phyloP scores from a whole-genome alignment of 352 stramenopile genomes.

The Globisporangium canariense region DNA sequence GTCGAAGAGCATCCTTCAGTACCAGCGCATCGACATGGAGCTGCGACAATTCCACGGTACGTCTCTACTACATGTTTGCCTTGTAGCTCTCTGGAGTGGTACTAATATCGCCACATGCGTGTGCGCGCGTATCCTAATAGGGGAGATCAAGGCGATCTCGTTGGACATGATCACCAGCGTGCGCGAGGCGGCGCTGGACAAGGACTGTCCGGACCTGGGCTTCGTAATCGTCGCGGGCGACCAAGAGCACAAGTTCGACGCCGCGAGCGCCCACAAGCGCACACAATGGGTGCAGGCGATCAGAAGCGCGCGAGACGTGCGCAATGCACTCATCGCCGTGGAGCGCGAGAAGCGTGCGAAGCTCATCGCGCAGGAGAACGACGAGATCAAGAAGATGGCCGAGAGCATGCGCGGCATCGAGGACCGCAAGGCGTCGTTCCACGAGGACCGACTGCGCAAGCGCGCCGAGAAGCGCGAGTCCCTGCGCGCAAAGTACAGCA shows the following conservation, averaged over 20 bases:
- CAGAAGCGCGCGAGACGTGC: slow-evolving; percentile 40
- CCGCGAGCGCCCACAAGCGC: slow-evolving; percentile 35
- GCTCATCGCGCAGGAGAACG: slow-evolving; percentile 54
- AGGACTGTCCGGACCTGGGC: slow-evolving; percentile 50
- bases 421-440: slow-evolving; percentile 60
- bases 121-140: not conserved
- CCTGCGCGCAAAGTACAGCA: slow-evolving; percentile 69
- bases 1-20: slow-evolving; percentile 66
- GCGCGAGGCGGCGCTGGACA: slow-evolving; percentile 36
- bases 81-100: not conserved
- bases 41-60: slow-evolving; percentile 40
- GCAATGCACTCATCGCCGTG: slow-evolving; percentile 33
- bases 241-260: slow-evolving; percentile 62
- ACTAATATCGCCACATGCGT: not conserved
- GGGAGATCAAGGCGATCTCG: slow-evolving; percentile 59
- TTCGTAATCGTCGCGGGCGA: slow-evolving; percentile 46
- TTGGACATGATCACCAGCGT: slow-evolving; percentile 61
- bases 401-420: slow-evolving; percentile 50
- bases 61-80: not conserved
- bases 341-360: slow-evolving; percentile 57
- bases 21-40: slow-evolving; percentile 60
- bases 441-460: slow-evolving; percentile 57
- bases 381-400: slow-evolving; percentile 52
- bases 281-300: slow-evolving; percentile 65
- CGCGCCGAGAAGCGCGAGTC: slow-evolving; percentile 59